These are phyloP conservation scores for Volvariella volvacea DNA, from an alignment of 1,284 basidiomycete species.

Conservation along the genomic window DNA sequence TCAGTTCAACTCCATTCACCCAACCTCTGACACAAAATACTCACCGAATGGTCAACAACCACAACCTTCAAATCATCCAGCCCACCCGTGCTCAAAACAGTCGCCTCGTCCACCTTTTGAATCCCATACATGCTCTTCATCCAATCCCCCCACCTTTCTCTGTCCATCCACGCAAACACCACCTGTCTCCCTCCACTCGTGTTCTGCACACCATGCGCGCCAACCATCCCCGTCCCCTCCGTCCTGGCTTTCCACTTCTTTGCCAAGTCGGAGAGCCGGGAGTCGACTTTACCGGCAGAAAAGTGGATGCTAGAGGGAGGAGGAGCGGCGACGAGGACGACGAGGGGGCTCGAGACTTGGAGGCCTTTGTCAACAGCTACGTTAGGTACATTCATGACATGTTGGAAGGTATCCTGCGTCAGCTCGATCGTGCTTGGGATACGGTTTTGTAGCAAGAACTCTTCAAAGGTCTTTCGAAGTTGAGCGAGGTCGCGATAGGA, in stretches of 20 bases:
- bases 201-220: constrained; percentile 9
- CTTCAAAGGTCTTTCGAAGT: neutral
- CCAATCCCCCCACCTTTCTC: constrained; percentile 76
- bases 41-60: constrained; percentile 62
- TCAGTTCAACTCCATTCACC: constrained; percentile 13
- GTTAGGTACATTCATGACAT: constrained; percentile 74
- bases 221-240: constrained; percentile 25
- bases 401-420: constrained; percentile 67
- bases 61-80: constrained; percentile 53
- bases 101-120: constrained; percentile 22
- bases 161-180: constrained; percentile 84
- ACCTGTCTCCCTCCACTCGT: constrained; percentile 62
- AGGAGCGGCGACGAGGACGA: constrained; percentile 63
- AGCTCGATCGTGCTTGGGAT: constrained; percentile 70
- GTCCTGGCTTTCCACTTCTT: constrained; percentile 57
- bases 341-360: constrained; percentile 40
- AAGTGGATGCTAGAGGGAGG: constrained; percentile 20
- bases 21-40: constrained; percentile 7
- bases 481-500: no score
- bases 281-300: constrained; percentile 28
- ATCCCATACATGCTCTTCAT: constrained; percentile 84
- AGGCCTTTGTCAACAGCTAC: constrained; percentile 11
- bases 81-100: constrained; percentile 17
- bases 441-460: constrained; percentile 61
- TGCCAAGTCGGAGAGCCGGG: constrained; percentile 47